Evolutionary conservation across 495 filamentous ascomycete genomes (phyloP).

Genomic region (Neurospora tetrasperma): DNA sequence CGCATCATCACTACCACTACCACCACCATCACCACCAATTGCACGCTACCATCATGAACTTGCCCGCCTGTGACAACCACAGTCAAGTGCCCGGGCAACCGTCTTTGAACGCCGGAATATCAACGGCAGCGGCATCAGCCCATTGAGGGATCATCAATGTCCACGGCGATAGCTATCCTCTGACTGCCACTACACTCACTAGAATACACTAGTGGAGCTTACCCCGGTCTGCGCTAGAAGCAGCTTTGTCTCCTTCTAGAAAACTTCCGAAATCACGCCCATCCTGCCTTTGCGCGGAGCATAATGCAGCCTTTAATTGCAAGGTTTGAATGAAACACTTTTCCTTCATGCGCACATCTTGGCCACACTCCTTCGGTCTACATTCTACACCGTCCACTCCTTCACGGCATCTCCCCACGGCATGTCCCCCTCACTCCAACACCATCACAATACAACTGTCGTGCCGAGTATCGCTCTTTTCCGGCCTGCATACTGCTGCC

Average conservation of each 20-base stretch:
- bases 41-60: background rate
- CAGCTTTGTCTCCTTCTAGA: conserved; percentile 34
- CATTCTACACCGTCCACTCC: conserved; percentile 18
- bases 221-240: conserved; percentile 25
- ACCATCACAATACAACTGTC: conserved; percentile 2
- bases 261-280: conserved; percentile 29
- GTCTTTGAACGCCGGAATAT: background rate
- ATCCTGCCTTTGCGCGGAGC: conserved; percentile 26
- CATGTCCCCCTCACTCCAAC: conserved; percentile 4
- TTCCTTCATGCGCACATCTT: conserved; percentile 35
- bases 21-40: background rate
- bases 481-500: conserved; percentile 4
- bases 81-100: background rate
- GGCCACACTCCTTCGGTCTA: conserved; percentile 18
- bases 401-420: conserved; percentile 9
- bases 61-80: background rate
- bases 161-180: background rate
- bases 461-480: conserved; percentile 15
- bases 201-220: background rate
- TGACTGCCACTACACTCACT: background rate
- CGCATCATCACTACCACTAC: background rate
- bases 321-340: conserved; percentile 36
- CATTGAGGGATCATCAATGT: background rate
- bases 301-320: conserved; percentile 43
- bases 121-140: background rate